Percentiles rank a stretch among this genome's conserved stretches.
Conservation (phyloP, 2,329 filamentous ascomycete species). For the Fusarium phyllophilum region DNA sequence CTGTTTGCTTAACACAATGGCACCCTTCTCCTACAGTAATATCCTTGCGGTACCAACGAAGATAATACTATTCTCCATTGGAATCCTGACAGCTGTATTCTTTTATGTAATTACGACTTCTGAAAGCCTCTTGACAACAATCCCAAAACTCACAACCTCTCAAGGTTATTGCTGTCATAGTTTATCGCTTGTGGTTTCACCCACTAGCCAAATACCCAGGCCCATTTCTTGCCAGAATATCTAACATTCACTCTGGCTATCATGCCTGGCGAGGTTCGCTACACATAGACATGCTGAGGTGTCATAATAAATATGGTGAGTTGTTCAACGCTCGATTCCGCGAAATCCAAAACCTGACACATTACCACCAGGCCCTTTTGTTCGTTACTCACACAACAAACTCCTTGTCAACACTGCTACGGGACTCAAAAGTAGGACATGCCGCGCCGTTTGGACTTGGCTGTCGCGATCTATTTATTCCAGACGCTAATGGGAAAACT, state of each 20-base stretch:
- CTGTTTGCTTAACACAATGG: too few species aligned
- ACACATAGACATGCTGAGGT: background rate
- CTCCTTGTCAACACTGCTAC: background rate
- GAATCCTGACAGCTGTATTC: too few species aligned
- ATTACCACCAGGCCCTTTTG: background rate
- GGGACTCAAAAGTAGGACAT: background rate
- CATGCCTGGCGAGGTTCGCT: background rate
- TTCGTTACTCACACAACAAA: background rate
- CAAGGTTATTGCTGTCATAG: background rate
- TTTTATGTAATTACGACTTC: too few species aligned
- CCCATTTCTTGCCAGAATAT: background rate
- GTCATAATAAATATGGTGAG: background rate
- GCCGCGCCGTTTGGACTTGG: too few species aligned
- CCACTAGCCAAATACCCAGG: background rate
- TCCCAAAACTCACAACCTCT: background rate
- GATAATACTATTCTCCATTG: too few species aligned
- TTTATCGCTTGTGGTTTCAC: background rate
- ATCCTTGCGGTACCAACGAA: too few species aligned
- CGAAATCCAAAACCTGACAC: background rate
- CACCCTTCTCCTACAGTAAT: too few species aligned
- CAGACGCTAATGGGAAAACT: background rate
- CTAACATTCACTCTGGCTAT: background rate
- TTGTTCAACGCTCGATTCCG: background rate
- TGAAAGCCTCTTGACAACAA: too few species aligned
- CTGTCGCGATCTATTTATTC: too few species aligned